phyloP scores from a whole-genome alignment of 2,329 filamentous ascomycete species.

The Leptographium radiaticola region DNA sequence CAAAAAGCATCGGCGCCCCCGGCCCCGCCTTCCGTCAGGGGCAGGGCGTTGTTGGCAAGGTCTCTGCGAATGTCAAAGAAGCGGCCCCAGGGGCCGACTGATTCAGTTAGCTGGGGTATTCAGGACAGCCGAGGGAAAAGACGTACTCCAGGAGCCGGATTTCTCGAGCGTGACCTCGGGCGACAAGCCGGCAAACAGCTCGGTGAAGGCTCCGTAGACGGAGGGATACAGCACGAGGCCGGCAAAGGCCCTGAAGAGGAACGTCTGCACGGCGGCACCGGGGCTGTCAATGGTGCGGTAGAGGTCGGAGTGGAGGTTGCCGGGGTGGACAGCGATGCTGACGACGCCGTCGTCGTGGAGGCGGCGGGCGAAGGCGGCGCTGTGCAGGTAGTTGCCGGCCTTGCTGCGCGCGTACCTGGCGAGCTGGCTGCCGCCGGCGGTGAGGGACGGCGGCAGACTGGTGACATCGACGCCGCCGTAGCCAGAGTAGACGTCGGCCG shows the following conservation, averaged over 20 bases:
- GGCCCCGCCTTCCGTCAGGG: constrained; percentile 7
- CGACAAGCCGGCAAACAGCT: constrained; percentile 32
- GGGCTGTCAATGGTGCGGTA: constrained; percentile 11
- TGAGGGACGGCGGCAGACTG: not conserved
- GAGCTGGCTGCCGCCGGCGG: not conserved
- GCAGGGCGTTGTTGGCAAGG: constrained; percentile 1
- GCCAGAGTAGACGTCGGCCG: constrained; percentile 7
- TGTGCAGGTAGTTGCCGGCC: constrained; percentile 11
- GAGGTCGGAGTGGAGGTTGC: constrained; percentile 26
- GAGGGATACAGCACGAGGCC: constrained; percentile 11
- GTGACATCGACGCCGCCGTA: constrained; percentile 8
- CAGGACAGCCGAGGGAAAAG: not conserved
- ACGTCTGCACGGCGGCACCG: constrained; percentile 3
- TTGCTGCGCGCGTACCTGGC: constrained; percentile 8
- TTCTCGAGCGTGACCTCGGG: constrained; percentile 25
- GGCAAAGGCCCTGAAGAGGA: not conserved
- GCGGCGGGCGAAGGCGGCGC: constrained; percentile 10
- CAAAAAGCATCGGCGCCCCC: constrained; percentile 5
- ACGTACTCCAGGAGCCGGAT: not conserved
- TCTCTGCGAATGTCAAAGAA: not conserved
- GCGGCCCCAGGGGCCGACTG: constrained; percentile 8
- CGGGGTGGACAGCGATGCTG: constrained; percentile 22
- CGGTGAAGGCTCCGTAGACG: constrained; percentile 31
- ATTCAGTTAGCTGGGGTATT: not conserved
- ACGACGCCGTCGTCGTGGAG: constrained; percentile 5